Percentiles rank a stretch among this genome's conserved stretches.
phyloP scores from a whole-genome alignment of 2,329 filamentous ascomycete genomes.

The Pyrenochaeta sp. region DNA sequence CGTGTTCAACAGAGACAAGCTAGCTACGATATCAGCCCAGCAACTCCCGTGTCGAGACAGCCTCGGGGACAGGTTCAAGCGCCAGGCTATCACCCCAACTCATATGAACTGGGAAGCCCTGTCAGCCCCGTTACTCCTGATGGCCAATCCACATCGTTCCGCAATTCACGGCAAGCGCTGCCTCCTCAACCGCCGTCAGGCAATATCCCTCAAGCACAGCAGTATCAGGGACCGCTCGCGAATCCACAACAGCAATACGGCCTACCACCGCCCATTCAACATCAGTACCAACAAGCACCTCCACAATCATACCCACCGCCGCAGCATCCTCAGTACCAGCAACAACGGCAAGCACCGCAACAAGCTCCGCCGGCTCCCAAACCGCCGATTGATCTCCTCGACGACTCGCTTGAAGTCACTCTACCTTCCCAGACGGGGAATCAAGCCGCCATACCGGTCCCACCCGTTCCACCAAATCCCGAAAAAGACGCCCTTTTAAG shows the following conservation, averaged over 20 bases:
- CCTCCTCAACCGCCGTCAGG: constrained; percentile 17
- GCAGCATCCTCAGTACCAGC: constrained; percentile 26
- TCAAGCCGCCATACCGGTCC: constrained; percentile 67
- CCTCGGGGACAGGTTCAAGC: constrained; percentile 38
- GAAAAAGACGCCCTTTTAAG: constrained; percentile 89
- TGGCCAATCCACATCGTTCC: constrained; percentile 28
- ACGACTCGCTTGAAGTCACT: constrained; percentile 68
- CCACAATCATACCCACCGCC: constrained; percentile 18
- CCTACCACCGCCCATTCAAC: constrained; percentile 18
- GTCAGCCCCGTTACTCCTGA: constrained; percentile 49
- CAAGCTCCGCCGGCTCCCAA: constrained; percentile 24
- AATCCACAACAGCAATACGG: constrained; percentile 20
- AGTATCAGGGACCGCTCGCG: constrained; percentile 21
- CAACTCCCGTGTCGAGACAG: constrained; percentile 39
- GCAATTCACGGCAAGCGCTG: constrained; percentile 31
- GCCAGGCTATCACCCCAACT: constrained; percentile 29
- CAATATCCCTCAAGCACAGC: constrained; percentile 23
- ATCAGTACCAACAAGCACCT: constrained; percentile 24
- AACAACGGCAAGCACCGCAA: constrained; percentile 45
- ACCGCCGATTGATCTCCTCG: constrained; percentile 63
- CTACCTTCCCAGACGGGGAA: constrained; percentile 60
- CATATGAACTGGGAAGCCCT: constrained; percentile 43
- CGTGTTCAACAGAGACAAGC: constrained; percentile 27
- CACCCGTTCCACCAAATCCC: constrained; percentile 92
- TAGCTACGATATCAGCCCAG: constrained; percentile 35